These are phyloP conservation scores for Aphanomyces euteiches DNA, from an alignment of 352 stramenopile species.

Conservation along the genomic window DNA sequence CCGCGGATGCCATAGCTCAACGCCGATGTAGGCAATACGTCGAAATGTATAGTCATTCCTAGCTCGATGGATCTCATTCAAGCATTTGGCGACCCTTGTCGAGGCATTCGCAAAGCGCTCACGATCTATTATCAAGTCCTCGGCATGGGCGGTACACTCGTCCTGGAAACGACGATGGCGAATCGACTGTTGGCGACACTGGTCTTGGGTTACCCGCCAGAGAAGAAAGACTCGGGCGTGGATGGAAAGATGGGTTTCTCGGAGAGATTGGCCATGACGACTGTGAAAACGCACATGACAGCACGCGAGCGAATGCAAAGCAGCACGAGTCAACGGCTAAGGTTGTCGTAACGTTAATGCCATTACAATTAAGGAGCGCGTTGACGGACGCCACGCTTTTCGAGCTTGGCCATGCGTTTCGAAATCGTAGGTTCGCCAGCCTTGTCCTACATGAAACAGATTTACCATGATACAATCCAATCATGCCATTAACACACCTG, in stretches of 20 bases:
- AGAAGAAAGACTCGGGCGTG: conserved; percentile 9
- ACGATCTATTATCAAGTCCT: conserved; percentile 32
- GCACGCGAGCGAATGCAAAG: conserved; percentile 29
- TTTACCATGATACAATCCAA: too few species aligned
- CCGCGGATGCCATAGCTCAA: background rate
- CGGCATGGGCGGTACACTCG: conserved; percentile 21
- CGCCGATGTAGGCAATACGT: background rate
- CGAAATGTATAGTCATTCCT: conserved; percentile 10
- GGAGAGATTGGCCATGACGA: conserved; percentile 2
- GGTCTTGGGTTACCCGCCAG: conserved; percentile 21
- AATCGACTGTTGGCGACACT: conserved; percentile 14
- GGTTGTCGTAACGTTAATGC: conserved; percentile 11
- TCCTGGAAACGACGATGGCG: background rate
- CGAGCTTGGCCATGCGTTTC: conserved; percentile 27
- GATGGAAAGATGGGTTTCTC: conserved; percentile 22
- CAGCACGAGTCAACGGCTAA: conserved; percentile 22
- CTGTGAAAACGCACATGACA: conserved; percentile 4
- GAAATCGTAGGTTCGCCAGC: background rate
- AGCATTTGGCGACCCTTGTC: conserved; percentile 24
- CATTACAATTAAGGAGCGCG: background rate
- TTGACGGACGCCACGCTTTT: conserved; percentile 27
- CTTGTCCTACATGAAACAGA: background rate
- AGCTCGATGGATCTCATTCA: conserved; percentile 6
- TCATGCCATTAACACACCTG: background rate
- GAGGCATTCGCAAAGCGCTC: conserved; percentile 26